Evolutionary conservation across 75 land plant species (phyloP).

Genomic region (Picea glauca): DNA sequence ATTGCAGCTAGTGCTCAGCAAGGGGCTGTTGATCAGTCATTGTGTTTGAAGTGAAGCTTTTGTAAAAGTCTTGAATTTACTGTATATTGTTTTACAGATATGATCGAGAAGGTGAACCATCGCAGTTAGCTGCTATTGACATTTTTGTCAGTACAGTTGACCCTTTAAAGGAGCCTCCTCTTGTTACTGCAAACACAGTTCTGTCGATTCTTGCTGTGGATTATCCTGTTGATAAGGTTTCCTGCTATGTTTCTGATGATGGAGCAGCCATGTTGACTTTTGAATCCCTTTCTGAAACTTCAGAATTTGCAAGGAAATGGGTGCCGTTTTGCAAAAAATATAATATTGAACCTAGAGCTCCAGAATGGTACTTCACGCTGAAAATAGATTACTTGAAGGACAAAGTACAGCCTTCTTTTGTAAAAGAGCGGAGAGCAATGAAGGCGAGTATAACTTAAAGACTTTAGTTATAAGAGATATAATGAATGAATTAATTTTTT

Average conservation of each 20-base stretch:
- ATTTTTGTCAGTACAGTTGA: constrained; percentile 91
- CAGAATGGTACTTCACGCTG: constrained; percentile 62
- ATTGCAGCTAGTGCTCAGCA: neutral
- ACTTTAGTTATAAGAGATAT: neutral
- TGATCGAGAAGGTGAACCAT: constrained; percentile 85
- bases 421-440: constrained; percentile 95
- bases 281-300: constrained; percentile 76
- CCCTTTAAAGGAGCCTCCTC: constrained; percentile 85
- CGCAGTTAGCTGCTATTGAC: constrained; percentile 83
- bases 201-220: constrained; percentile 84
- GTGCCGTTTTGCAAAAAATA: constrained; percentile 64
- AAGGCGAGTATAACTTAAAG: constrained; percentile 33
- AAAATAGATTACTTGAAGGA: constrained; percentile 58
- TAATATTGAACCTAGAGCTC: constrained; percentile 69
- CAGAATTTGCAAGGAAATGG: constrained; percentile 85
- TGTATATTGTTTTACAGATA: constrained; percentile 41
- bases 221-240: constrained; percentile 88
- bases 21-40: neutral
- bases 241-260: constrained; percentile 88
- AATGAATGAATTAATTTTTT: neutral
- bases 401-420: constrained; percentile 71
- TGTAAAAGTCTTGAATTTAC: neutral
- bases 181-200: constrained; percentile 87
- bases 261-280: constrained; percentile 90
- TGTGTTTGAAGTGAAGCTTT: neutral